Evolutionary conservation across 2,329 filamentous ascomycete genomes (phyloP).

Genomic region (Alternaria ethzedia): DNA sequence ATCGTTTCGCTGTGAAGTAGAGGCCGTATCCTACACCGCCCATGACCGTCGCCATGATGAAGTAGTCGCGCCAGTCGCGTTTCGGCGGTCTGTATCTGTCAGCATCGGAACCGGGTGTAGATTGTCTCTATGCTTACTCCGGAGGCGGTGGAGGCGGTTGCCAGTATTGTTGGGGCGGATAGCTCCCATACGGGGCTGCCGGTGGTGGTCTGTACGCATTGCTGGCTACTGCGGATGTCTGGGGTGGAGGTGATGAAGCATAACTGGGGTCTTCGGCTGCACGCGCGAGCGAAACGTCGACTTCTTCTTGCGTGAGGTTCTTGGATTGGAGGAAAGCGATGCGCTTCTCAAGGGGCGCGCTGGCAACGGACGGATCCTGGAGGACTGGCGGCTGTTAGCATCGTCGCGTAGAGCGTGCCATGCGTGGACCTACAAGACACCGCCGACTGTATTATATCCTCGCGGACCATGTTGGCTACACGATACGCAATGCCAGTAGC

Average conservation of each 20-base stretch:
- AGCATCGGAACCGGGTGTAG: slow-evolving; percentile 10
- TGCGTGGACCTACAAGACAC: slow-evolving; percentile 57
- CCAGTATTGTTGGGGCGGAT: slow-evolving; percentile 61
- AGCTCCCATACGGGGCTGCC: slow-evolving; percentile 58
- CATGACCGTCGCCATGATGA: slow-evolving; percentile 98
- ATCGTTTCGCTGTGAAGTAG: slow-evolving; percentile 86
- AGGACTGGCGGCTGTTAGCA: slow-evolving; percentile 68
- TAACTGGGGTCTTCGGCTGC: slow-evolving; percentile 64
- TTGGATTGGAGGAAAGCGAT: slow-evolving; percentile 94
- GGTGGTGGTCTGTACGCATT: slow-evolving; percentile 56
- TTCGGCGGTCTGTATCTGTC: slow-evolving; percentile 61
- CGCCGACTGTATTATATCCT: slow-evolving; percentile 88
- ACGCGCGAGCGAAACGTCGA: slow-evolving; percentile 81
- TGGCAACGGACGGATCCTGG: slow-evolving; percentile 89
- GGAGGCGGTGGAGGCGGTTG: slow-evolving; percentile 60
- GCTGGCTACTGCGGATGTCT: slow-evolving; percentile 50
- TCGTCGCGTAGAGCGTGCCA: slow-evolving; percentile 3
- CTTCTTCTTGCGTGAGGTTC: slow-evolving; percentile 95
- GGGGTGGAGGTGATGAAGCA: slow-evolving; percentile 55
- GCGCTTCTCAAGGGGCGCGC: slow-evolving; percentile 89
- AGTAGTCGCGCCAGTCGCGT: slow-evolving; percentile 98
- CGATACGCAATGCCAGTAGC: slow-evolving; percentile 21
- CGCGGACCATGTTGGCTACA: slow-evolving; percentile 78
- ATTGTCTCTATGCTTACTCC: slow-evolving; percentile 50
- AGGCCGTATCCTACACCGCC: slow-evolving; percentile 88